Evolutionary conservation across 192 early-diverging fungal species (phyloP).

Genomic region (Coemansia sp.): DNA sequence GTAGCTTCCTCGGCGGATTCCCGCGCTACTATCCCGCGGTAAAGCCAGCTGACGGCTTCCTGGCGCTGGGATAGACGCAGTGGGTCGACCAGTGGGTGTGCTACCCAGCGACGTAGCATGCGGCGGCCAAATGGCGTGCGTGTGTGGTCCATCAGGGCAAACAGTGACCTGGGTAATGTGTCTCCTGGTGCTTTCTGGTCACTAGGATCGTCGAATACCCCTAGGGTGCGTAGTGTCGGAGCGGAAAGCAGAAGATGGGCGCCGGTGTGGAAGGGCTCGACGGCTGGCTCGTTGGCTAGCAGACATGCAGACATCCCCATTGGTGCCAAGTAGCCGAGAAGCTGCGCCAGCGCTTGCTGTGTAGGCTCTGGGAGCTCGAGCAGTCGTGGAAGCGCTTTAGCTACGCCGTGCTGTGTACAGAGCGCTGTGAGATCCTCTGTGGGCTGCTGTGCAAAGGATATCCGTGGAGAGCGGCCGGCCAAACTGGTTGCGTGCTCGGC

Average conservation of each 20-base stretch:
- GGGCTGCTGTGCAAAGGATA: not conserved
- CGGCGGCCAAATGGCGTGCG: slow-evolving; percentile 88
- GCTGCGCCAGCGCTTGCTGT: slow-evolving; percentile 14
- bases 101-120: slow-evolving; percentile 77
- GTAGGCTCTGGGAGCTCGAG: slow-evolving; percentile 21
- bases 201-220: slow-evolving; percentile 76
- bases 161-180: slow-evolving; percentile 70
- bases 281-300: slow-evolving; percentile 60
- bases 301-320: slow-evolving; percentile 38
- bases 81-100: slow-evolving; percentile 73
- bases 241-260: slow-evolving; percentile 82
- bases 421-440: too few species aligned
- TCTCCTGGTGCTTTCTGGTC: slow-evolving; percentile 48
- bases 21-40: too few species aligned
- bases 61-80: slow-evolving; percentile 66
- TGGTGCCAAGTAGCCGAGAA: slow-evolving; percentile 52
- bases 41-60: slow-evolving; percentile 82
- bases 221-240: slow-evolving; percentile 85
- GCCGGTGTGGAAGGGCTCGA: slow-evolving; percentile 76
- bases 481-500: slow-evolving; percentile 59
- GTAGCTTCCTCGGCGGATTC: not conserved
- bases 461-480: slow-evolving; percentile 26
- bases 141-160: slow-evolving; percentile 77
- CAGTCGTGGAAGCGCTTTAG: slow-evolving; percentile 24
- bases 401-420: slow-evolving; percentile 6